A percentile compares a stretch with the other conserved stretches of the same genome.
These are phyloP conservation scores for Hansenula sp. DNA, from an alignment of 1,139 yeast genomes.

Conservation along the genomic window DNA sequence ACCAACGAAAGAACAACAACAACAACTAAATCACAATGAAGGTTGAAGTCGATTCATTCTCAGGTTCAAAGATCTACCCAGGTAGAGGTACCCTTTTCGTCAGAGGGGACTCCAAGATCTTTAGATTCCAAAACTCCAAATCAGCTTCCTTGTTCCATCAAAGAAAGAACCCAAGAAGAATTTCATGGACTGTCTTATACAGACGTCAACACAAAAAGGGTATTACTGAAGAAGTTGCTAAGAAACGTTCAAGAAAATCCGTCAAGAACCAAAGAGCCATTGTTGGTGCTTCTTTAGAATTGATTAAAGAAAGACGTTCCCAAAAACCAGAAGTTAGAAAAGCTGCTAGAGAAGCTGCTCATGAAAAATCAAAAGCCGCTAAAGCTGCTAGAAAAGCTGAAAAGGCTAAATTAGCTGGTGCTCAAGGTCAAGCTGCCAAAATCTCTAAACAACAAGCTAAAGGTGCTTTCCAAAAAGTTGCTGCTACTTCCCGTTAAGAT, in stretches of 20 bases:
- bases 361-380: slow-evolving; percentile 92
- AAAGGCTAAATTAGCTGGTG: slow-evolving; percentile 81
- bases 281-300: slow-evolving; percentile 98
- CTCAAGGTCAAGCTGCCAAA: slow-evolving; percentile 61
- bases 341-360: slow-evolving; percentile 93
- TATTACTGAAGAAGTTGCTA: slow-evolving; percentile 95
- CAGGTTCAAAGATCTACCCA: slow-evolving; percentile 99
- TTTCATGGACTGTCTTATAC: slow-evolving; percentile 98
- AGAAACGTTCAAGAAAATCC: slow-evolving; percentile 96
- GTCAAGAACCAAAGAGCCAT: slow-evolving; percentile 99
- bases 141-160: slow-evolving; percentile 98
- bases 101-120: slow-evolving; percentile 99
- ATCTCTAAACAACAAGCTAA: slow-evolving; percentile 83
- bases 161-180: slow-evolving; percentile 99
- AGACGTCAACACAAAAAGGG: slow-evolving; percentile 99
- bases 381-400: slow-evolving; percentile 95
- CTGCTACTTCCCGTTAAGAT: slow-evolving; percentile 90
- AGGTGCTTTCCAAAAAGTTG: slow-evolving; percentile 96
- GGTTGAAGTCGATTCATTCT: slow-evolving; percentile 99
- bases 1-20: neutral
- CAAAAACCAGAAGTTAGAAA: slow-evolving; percentile 96
- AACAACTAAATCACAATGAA: slow-evolving; percentile 64
- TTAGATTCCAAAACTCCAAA: slow-evolving; percentile 99
- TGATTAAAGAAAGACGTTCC: slow-evolving; percentile 96
- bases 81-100: slow-evolving; percentile 99